These are phyloP conservation scores for Daedalea quercina DNA, from an alignment of 768 basidiomycete genomes.

Conservation along the genomic window DNA sequence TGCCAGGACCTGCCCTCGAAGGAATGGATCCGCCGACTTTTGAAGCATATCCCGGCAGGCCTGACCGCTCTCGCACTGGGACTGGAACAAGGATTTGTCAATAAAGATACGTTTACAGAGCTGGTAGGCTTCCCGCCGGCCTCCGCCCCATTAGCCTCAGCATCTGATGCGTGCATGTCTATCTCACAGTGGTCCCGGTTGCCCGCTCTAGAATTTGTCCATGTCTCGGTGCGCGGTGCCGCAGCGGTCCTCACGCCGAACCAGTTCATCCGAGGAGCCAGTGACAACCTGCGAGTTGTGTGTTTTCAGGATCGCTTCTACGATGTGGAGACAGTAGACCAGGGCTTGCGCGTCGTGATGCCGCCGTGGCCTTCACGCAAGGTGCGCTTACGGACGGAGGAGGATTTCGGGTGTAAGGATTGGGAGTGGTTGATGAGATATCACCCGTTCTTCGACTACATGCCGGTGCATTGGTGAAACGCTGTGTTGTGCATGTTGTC, in stretches of 20 bases:
- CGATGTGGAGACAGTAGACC: neutral
- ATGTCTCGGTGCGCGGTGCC: neutral
- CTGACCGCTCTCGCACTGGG: neutral
- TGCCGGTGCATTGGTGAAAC: neutral
- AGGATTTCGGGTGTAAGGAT: slow-evolving; percentile 10
- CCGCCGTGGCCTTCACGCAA: slow-evolving; percentile 6
- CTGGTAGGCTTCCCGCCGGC: neutral
- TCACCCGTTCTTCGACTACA: neutral
- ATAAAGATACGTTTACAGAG: neutral
- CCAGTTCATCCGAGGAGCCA: neutral
- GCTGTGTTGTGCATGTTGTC: too few species aligned
- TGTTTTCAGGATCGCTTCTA: neutral
- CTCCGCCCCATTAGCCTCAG: neutral
- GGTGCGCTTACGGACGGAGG: slow-evolving; percentile 5
- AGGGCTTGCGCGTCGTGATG: neutral
- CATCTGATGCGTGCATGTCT: neutral
- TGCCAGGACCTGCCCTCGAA: neutral
- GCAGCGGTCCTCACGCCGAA: neutral
- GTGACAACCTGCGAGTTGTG: neutral
- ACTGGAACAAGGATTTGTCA: neutral
- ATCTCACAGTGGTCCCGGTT: neutral
- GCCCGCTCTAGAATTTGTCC: neutral
- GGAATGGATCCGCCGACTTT: neutral
- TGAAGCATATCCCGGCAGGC: neutral
- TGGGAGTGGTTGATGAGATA: slow-evolving; percentile 11